phyloP scores from a whole-genome alignment of 371 early-diverging fungal species.

The Syncephalastrum monosporum region DNA sequence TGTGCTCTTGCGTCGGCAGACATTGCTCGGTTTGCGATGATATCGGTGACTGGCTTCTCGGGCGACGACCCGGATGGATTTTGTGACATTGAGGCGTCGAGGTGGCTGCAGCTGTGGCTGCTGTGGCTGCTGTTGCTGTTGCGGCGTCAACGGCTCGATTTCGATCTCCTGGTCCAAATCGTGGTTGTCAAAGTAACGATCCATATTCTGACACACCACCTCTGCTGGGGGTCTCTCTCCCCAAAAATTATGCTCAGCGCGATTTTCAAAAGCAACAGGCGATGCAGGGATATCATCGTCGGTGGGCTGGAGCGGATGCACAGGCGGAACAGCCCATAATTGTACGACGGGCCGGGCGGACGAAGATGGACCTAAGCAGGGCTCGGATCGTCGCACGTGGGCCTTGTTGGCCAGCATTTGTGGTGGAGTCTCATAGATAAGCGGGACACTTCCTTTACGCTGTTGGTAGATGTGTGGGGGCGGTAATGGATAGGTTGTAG shows the following conservation, averaged over 20 bases:
- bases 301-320: neutral
- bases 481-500: constrained; percentile 15
- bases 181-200: constrained; percentile 74
- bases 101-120: neutral
- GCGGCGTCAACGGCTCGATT: constrained; percentile 5
- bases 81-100: constrained; percentile 8
- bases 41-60: constrained; percentile 52
- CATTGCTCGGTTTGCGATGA: constrained; percentile 8
- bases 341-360: constrained; percentile 8
- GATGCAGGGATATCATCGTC: constrained; percentile 4
- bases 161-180: constrained; percentile 75
- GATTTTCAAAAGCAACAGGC: neutral
- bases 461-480: constrained; percentile 7
- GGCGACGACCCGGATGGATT: constrained; percentile 59
- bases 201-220: constrained; percentile 70
- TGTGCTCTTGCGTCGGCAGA: constrained; percentile 52
- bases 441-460: constrained; percentile 13
- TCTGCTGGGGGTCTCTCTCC: constrained; percentile 77
- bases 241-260: constrained; percentile 41
- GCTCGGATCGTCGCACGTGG: constrained; percentile 10
- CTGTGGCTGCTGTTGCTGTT: constrained; percentile 5
- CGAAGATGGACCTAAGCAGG: constrained; percentile 2
- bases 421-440: constrained; percentile 2
- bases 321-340: constrained; percentile 25
- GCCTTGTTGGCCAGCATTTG: neutral